phyloP scores from a whole-genome alignment of 257 asterid species.

The Plectranthus barbatus region DNA sequence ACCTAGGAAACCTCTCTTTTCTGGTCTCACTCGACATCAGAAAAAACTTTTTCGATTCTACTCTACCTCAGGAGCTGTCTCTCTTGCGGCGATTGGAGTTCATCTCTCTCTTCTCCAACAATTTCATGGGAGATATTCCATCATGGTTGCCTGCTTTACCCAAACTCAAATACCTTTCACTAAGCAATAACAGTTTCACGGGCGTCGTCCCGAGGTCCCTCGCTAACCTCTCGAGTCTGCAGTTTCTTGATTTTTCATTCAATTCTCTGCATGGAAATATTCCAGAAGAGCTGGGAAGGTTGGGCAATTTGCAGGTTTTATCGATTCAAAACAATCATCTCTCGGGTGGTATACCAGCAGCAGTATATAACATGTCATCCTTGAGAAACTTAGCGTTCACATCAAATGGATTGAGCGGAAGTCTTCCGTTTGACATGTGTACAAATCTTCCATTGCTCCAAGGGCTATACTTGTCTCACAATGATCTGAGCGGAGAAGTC shows the following conservation, averaged over 20 bases:
- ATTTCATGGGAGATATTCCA: neutral
- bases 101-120: neutral
- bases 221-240: neutral
- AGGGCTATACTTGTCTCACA: neutral
- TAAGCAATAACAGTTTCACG: conserved; percentile 7
- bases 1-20: too few relatives aligned
- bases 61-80: too few relatives aligned
- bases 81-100: too few relatives aligned
- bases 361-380: neutral
- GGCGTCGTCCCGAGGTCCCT: neutral
- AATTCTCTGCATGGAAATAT: neutral
- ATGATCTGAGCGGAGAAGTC: neutral
- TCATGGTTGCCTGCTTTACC: neutral
- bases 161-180: neutral
- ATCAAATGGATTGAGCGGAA: neutral
- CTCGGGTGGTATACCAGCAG: neutral
- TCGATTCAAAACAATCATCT: neutral
- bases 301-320: neutral
- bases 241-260: neutral
- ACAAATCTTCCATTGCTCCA: neutral
- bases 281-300: conserved; percentile 2
- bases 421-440: conserved; percentile 8
- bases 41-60: too few relatives aligned
- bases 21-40: too few relatives aligned
- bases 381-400: neutral